Conservation (phyloP, 1,139 yeast genomes). For the Geotrichum aggregatum region DNA sequence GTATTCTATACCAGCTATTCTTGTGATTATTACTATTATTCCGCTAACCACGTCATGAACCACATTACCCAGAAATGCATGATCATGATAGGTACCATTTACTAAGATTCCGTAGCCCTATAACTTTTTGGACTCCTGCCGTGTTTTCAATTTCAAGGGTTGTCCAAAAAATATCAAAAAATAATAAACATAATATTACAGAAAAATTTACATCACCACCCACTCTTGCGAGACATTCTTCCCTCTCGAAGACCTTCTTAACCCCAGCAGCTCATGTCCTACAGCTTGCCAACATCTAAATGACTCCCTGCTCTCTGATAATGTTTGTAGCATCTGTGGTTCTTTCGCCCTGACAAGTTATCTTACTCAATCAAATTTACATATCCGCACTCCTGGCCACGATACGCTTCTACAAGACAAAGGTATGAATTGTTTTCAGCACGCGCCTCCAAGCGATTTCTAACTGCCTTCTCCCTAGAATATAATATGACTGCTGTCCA, state of each 20-base stretch:
- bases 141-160: not conserved
- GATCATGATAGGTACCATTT: too few species aligned
- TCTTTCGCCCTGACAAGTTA: conserved; percentile 9
- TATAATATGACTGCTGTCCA: conserved; percentile 14
- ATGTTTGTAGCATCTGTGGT: conserved; percentile 3
- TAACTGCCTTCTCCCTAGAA: not conserved
- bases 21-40: too few species aligned
- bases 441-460: too few species aligned
- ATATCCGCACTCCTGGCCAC: not conserved
- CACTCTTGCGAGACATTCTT: conserved; percentile 2
- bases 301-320: conserved; percentile 1
- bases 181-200: not conserved
- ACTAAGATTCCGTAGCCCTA: too few species aligned
- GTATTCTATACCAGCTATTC: too few species aligned
- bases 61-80: too few species aligned
- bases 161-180: not conserved
- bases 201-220: not conserved
- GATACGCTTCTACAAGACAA: not conserved
- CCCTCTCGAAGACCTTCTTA: not conserved
- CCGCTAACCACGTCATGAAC: too few species aligned
- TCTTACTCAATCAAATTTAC: not conserved
- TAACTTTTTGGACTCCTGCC: not conserved
- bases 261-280: not conserved
- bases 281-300: conserved; percentile 1
- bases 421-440: too few species aligned